These are phyloP conservation scores for Mentha longifolia DNA, from an alignment of 257 asterid species.

Conservation along the genomic window DNA sequence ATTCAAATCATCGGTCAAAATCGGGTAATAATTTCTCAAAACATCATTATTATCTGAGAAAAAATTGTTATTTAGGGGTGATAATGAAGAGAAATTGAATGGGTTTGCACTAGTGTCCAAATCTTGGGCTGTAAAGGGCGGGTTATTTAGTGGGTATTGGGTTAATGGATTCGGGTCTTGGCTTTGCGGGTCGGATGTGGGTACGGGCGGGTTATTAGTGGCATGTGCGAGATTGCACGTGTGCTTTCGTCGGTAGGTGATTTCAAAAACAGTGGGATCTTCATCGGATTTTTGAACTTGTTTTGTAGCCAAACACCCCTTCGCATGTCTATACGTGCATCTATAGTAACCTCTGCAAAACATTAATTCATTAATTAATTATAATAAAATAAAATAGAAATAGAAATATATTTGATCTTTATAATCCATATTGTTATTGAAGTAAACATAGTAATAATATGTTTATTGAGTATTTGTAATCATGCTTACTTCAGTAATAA, in stretches of 20 bases:
- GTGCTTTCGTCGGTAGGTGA: conserved; percentile 50
- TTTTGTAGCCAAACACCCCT: conserved; percentile 53
- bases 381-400: too few species aligned
- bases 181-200: conserved; percentile 19
- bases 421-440: too few species aligned
- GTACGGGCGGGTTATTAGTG: conserved; percentile 19
- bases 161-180: conserved; percentile 28
- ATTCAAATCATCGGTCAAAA: conserved; percentile 24
- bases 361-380: too few species aligned
- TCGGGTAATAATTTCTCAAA: conserved; percentile 37
- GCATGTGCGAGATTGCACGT: conserved; percentile 39
- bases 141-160: conserved; percentile 30
- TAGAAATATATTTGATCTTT: too few species aligned
- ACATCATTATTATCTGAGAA: conserved; percentile 11
- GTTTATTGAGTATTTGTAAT: too few species aligned
- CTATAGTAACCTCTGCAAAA: conserved; percentile 54
- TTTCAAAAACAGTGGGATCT: conserved; percentile 40
- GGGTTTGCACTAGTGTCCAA: conserved; percentile 17
- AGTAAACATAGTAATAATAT: too few species aligned
- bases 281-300: conserved; percentile 53
- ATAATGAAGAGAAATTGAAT: conserved; percentile 33
- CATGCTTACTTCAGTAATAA: too few species aligned
- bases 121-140: conserved; percentile 37
- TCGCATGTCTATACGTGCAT: conserved; percentile 42
- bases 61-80: conserved; percentile 34